Evolutionary conservation across 2,329 filamentous ascomycete species (phyloP).

Genomic region (Calonectria fujianensis): DNA sequence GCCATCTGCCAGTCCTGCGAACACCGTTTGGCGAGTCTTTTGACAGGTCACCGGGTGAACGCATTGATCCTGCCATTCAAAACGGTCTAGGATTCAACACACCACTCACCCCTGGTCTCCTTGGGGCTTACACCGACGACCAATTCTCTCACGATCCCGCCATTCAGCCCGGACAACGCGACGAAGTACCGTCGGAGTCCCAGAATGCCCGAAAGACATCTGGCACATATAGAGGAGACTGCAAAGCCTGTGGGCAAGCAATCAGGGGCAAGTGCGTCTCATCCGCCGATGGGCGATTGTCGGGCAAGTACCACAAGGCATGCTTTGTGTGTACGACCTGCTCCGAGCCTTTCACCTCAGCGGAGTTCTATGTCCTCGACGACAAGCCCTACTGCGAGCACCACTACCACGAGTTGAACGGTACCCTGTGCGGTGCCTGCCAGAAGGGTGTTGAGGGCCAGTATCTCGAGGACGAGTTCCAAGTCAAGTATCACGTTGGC

Average conservation of each 20-base stretch:
- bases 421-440: conserved; percentile 88
- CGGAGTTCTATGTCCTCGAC: conserved; percentile 93
- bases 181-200: conserved; percentile 39
- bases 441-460: conserved; percentile 92
- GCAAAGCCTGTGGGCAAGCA: conserved; percentile 85
- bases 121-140: conserved; percentile 48
- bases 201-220: conserved; percentile 59
- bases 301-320: conserved; percentile 94
- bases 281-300: conserved; percentile 92
- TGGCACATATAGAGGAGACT: conserved; percentile 79
- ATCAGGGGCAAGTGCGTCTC: conserved; percentile 96
- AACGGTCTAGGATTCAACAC: conserved; percentile 45
- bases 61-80: conserved; percentile 51
- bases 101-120: conserved; percentile 39
- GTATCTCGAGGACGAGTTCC: conserved; percentile 88
- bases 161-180: conserved; percentile 36
- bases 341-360: conserved; percentile 85
- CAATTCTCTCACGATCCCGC: conserved; percentile 38
- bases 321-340: conserved; percentile 96
- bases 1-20: conserved; percentile 36
- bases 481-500: conserved; percentile 87
- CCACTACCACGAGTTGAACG: conserved; percentile 94
- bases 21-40: conserved; percentile 54
- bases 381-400: conserved; percentile 93
- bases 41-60: conserved; percentile 51